Evolutionary conservation across 1,284 basidiomycete species (phyloP).

Genomic region (Melampsora larici-populina): DNA sequence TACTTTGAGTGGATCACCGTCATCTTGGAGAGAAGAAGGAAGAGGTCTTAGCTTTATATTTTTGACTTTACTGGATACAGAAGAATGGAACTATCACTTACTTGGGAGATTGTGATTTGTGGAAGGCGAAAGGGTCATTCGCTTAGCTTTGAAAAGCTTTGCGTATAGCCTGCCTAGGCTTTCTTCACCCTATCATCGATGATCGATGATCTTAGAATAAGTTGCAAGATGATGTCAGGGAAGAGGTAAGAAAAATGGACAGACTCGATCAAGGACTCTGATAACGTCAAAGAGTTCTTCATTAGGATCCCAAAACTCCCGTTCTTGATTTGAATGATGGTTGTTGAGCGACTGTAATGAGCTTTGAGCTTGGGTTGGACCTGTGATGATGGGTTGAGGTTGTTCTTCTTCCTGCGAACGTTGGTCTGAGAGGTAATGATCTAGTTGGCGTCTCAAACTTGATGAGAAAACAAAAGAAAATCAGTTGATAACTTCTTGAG

Average conservation of each 20-base stretch:
- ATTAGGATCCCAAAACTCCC: constrained; percentile 28
- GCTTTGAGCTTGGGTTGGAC: constrained; percentile 35
- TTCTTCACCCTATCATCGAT: background rate
- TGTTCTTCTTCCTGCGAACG: background rate
- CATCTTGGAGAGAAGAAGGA: background rate
- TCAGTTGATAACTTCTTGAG: background rate
- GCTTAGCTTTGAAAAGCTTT: background rate
- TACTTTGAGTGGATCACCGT: background rate
- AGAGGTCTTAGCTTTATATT: background rate
- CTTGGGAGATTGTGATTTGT: background rate
- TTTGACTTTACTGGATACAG: background rate
- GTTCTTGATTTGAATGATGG: constrained; percentile 18
- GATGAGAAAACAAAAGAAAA: background rate
- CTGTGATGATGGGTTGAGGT: constrained; percentile 4
- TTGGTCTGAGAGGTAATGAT: background rate
- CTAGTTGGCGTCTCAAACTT: background rate
- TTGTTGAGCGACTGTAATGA: constrained; percentile 27
- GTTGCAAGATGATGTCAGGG: background rate
- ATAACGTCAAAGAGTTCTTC: constrained; percentile 35
- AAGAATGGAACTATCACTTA: background rate
- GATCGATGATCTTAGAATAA: background rate
- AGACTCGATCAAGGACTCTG: constrained; percentile 21
- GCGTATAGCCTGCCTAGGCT: background rate
- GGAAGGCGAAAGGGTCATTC: background rate
- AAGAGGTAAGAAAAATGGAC: background rate